Evolutionary conservation across 2,329 filamentous ascomycete species (phyloP), one percentile per base, ranked within the genome.

Genomic region (Pseudocercospora musae): DNA sequence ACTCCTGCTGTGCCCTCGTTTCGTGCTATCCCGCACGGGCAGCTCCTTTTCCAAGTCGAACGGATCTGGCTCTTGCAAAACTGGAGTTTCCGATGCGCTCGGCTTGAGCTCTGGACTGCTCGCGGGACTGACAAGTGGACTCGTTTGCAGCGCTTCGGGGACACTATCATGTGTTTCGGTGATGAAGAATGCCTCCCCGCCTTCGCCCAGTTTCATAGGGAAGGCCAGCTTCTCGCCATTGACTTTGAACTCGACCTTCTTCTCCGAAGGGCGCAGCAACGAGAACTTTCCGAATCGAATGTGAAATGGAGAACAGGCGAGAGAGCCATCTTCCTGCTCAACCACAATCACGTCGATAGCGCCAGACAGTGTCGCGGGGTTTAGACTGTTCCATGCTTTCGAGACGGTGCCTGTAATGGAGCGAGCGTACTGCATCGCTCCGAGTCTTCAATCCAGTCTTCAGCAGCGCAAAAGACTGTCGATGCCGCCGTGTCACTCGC

Each of bases 231-330:
- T 96, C 64, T 85, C 80, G 72, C 91, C 90, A 82, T 99, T 99
- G 83, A 99, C 93, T 71, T 85, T 86, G 80, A 99, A 99, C 78
- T 98, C 93, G 73, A 99, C 95, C 85, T 98, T 99, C 80, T 99
- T 99, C 78, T 99, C 95, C 63, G 89, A 97, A 0, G 95, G 95
- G 21, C 95, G 90, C 72, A 99, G 81, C 42, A 99, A 84, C 63
- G 94, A 96, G 81, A 98, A 98, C 80, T 99, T 99, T 77, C 95
- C 95, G 78, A 99, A 99, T 72, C 95, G 92, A 68, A 99, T 95
- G 77, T 99, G 95, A 78, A 99, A 99, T 55, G 95, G 95, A 27
- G 94, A 98, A 79, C 95, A 99, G 68, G 89, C 88, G 62, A 98
- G 84, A 44, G 84, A 84, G 64, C 86, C 95, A 83, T 99, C 95